Base-by-base conservation (phyloP, 768 basidiomycete species). In the Kwoniella shandongensis region DNA sequence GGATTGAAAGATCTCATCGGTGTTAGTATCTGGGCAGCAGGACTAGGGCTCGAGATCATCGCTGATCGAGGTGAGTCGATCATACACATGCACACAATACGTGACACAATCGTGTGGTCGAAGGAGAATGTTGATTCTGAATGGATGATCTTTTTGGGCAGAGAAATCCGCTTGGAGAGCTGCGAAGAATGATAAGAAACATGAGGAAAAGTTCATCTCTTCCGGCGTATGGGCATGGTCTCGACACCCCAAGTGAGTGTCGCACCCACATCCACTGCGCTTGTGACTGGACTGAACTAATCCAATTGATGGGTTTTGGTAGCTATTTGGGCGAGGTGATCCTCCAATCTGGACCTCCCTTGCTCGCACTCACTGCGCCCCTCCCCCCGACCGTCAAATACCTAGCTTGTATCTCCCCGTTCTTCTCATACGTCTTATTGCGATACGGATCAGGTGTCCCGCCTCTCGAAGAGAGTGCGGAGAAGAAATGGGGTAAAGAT, bases 241-340 rank as follows among this genome's bases (percentile, higher is more conserved):
- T 62, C 77, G 88, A 23, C 88, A 88, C 64, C 88, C 88, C 20
- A 89, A 88, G 87, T 88, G 70, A 36, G 80, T 70, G 10, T 20
- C 26, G 44, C 51, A 41, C 38, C 25, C 36, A 23, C 26, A 29
- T 11, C 39, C 17, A 8, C 25, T 30, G 30, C 42, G 38, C 26
- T 12, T n/a, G 22, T 32, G n/a, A 29, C 29, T 26, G 20, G 46
- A 17, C 46, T 30, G 32, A 39, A n/a, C n/a, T n/a, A n/a, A n/a
- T n/a, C n/a, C 35, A 36, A 40, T 38, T 42, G 6, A 15, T 44
- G 8, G 39, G 32, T 22, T 18, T 11, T 17, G 8, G n/a, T 42
- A 88, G 87, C 76, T 88, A 88, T 68, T 81, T 86, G 32, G 85
- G 83, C 17, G 87, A 89, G 77, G 80, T 87, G 2, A 83, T 85